Evolutionary conservation across 2,329 filamentous ascomycete species (phyloP).

Genomic region (Chrysoporthe cubensis): DNA sequence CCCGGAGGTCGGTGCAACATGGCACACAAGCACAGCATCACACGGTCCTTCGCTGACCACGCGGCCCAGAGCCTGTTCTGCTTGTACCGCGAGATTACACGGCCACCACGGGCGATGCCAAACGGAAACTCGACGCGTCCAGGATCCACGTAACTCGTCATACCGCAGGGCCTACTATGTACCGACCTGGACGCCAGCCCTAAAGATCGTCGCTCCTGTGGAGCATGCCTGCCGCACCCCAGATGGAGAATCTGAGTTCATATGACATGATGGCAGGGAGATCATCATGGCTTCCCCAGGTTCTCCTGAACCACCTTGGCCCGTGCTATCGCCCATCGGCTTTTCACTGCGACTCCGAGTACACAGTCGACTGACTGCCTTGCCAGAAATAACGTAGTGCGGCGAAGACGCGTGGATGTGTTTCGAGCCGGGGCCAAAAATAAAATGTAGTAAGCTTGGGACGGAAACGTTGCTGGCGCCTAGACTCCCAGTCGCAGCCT

Average conservation of each 20-base stretch:
- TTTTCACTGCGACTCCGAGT: not conserved
- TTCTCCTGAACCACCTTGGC: conserved; percentile 1
- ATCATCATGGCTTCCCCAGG: conserved; percentile 12
- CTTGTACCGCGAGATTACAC: not conserved
- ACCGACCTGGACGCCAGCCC: conserved; percentile 10
- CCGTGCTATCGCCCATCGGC: not conserved
- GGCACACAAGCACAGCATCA: conserved; percentile 8
- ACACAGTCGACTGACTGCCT: not conserved
- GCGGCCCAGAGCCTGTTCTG: not conserved
- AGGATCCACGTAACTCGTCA: conserved; percentile 21
- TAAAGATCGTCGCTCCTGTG: conserved; percentile 12
- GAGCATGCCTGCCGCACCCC: conserved; percentile 2
- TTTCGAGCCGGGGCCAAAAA: conserved; percentile 4
- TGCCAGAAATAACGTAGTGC: not conserved
- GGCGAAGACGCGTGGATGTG: conserved; percentile 1
- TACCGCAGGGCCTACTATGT: conserved; percentile 3
- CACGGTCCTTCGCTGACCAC: not conserved
- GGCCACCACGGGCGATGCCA: not conserved
- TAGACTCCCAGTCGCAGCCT: not conserved
- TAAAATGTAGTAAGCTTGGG: not conserved
- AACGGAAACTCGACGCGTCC: conserved; percentile 3
- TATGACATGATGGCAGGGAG: conserved; percentile 13
- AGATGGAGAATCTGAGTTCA: conserved; percentile 6
- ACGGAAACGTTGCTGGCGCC: not conserved
- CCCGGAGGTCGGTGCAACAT: conserved; percentile 14